Base-by-base conservation (phyloP, 257 asterid species). In the Jacaranda copaia region DNA sequence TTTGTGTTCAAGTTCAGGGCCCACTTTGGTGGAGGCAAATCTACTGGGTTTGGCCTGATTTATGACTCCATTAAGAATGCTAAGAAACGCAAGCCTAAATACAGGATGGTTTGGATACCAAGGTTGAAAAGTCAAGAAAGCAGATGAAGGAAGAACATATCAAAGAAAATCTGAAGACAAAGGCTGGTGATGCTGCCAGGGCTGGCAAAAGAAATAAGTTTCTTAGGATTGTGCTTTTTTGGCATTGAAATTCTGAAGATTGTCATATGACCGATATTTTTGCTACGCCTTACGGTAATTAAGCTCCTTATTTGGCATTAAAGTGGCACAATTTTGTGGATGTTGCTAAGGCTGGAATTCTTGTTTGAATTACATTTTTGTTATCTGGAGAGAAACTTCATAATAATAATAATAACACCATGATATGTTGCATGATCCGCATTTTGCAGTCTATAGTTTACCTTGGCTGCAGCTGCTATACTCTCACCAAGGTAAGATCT, bases 21-120 rank as follows among this genome's bases (percentile, higher is more conserved):
- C 35, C 98, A 94, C 83, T 94, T 94, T 80, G 98, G 98, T 79
- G 98, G 98, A 45, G 97, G 98, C 78, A 94, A 94, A 81, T 94
- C 98, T 25, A 94, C 98, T 5, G 97, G 97, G 9, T 92, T 94
- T 76, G 97, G 97, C 16, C 81, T 94, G 92, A 94, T 94, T 68
- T 92, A 94, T 14, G 98, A 94, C 66, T 85, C 96, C 8, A 97
- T 94, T 25, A 97, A 94, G 81, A 94, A 84, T 55, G 98, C 98
- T 0, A 93, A 91, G 89, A 93, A 93, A 64, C 91, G 42, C 0
- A 97, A 93, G 88, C 98, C 98, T 0, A 91, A 94, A 78, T 92
- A 94, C 80, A 84, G 97, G 97, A 91, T 84, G 98, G 98, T 68
- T 85, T 93, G 76, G 98, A 82, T 65, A 91, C 95, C 32, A 90